Evolutionary conservation across 805 yeast genomes (phyloP).

Genomic region (Candida nanaspora): DNA sequence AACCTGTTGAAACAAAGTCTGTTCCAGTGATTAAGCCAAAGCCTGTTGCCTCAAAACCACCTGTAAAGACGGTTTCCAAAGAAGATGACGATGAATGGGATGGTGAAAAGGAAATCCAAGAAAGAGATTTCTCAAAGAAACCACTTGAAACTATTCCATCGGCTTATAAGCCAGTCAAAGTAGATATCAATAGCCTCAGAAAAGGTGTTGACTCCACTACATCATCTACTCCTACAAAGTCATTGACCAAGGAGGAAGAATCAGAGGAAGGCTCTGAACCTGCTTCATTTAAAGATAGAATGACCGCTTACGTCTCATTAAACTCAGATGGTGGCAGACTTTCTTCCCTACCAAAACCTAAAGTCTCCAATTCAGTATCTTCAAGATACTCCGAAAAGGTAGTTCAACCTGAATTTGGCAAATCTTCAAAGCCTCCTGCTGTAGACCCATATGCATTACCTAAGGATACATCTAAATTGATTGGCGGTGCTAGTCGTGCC

Average conservation of each 20-base stretch:
- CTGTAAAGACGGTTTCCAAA: constrained; percentile 14
- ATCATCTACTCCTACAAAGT: constrained; percentile 24
- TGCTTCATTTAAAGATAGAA: constrained; percentile 39
- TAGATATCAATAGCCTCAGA: constrained; percentile 49
- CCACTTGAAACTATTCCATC: constrained; percentile 50
- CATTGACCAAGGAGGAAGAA: constrained; percentile 19
- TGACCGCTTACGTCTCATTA: constrained; percentile 22
- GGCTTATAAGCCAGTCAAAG: constrained; percentile 62
- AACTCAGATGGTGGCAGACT: constrained; percentile 39
- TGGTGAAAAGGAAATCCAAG: constrained; percentile 52
- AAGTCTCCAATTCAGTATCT: constrained; percentile 41
- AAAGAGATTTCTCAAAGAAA: constrained; percentile 41
- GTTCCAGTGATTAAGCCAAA: constrained; percentile 18
- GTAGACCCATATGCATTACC: constrained; percentile 20
- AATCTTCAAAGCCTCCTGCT: constrained; percentile 20
- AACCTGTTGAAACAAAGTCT: constrained; percentile 23
- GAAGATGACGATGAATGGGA: constrained; percentile 63
- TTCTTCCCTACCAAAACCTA: constrained; percentile 58
- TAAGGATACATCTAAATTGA: constrained; percentile 35
- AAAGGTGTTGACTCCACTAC: constrained; percentile 40
- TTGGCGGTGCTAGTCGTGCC: constrained; percentile 54
- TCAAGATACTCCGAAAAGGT: constrained; percentile 35
- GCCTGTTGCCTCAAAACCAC: constrained; percentile 19
- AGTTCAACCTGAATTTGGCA: constrained; percentile 27
- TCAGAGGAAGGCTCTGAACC: constrained; percentile 43